These are phyloP conservation scores for Mycosphaerella sp. DNA, from an alignment of 2,329 filamentous ascomycete species.

Conservation along the genomic window DNA sequence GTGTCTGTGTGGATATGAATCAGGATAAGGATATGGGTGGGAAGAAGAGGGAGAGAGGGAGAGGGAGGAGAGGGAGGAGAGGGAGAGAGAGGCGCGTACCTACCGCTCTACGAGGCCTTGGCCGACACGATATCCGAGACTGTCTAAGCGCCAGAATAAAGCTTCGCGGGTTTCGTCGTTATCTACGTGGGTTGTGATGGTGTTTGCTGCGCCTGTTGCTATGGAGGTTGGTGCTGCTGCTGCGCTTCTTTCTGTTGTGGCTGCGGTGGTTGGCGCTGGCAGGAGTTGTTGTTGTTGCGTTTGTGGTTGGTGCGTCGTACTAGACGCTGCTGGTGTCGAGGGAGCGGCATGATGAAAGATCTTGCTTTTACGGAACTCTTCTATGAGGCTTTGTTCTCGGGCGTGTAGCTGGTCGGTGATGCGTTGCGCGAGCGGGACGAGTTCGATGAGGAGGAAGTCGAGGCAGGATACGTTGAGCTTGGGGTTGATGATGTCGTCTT, in stretches of 20 bases:
- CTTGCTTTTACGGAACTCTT: slow-evolving; percentile 28
- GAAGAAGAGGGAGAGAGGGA: not conserved
- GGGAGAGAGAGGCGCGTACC: slow-evolving; percentile 26
- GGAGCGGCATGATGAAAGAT: slow-evolving; percentile 22
- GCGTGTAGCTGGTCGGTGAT: slow-evolving; percentile 67
- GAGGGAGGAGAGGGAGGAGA: not conserved
- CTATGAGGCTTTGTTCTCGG: slow-evolving; percentile 39
- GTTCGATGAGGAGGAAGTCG: slow-evolving; percentile 91
- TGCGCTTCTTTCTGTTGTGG: slow-evolving; percentile 2
- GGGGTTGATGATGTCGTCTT: slow-evolving; percentile 26
- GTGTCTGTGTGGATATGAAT: slow-evolving; percentile 50
- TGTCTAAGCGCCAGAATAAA: slow-evolving; percentile 77
- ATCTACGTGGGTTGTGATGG: slow-evolving; percentile 14
- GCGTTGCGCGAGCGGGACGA: slow-evolving; percentile 89
- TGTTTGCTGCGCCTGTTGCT: slow-evolving; percentile 6
- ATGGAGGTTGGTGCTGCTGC: slow-evolving; percentile 8
- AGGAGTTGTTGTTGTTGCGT: slow-evolving; percentile 13
- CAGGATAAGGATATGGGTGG: not conserved
- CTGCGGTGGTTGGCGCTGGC: slow-evolving; percentile 3
- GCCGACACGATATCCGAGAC: slow-evolving; percentile 82
- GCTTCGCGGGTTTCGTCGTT: slow-evolving; percentile 80
- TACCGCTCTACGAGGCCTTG: slow-evolving; percentile 88
- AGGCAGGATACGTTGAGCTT: slow-evolving; percentile 71
- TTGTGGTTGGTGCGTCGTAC: slow-evolving; percentile 9
- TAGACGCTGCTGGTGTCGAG: not conserved